Evolutionary conservation across 257 asterid species (phyloP).

Genomic region (Lithospermum erythrorhizon): DNA sequence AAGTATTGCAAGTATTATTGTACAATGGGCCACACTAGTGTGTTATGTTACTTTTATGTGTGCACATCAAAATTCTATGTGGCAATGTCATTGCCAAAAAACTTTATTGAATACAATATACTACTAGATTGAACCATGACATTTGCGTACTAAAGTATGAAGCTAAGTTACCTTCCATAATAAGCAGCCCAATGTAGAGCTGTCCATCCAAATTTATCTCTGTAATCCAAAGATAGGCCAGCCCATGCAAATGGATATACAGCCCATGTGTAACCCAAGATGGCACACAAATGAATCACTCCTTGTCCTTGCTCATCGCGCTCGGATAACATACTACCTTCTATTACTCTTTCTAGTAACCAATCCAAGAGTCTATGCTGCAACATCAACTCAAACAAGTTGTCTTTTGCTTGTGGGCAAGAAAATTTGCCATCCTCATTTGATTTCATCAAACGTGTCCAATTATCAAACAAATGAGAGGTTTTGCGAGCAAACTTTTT

Average conservation of each 20-base stretch:
- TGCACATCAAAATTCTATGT: not conserved
- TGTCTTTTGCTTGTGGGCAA: slow-evolving; percentile 57
- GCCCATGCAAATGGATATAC: slow-evolving; percentile 68
- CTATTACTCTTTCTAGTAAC: slow-evolving; percentile 65
- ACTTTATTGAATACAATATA: not conserved
- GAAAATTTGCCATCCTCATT: slow-evolving; percentile 42
- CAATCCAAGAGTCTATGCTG: slow-evolving; percentile 65
- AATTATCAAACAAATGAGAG: slow-evolving; percentile 35
- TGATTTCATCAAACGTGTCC: slow-evolving; percentile 45
- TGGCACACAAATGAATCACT: slow-evolving; percentile 88
- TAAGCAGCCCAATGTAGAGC: slow-evolving; percentile 98
- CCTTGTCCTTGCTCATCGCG: slow-evolving; percentile 91
- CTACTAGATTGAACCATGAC: not conserved
- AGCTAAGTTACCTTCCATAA: slow-evolving; percentile 61
- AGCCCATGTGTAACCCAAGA: slow-evolving; percentile 91
- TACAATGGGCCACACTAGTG: no score
- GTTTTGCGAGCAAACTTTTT: slow-evolving; percentile 47
- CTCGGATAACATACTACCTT: slow-evolving; percentile 51
- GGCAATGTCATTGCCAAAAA: not conserved
- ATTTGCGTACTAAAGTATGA: not conserved
- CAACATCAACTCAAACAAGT: slow-evolving; percentile 63
- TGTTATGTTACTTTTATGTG: no score
- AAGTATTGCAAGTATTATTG: not conserved
- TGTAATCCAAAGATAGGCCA: slow-evolving; percentile 77
- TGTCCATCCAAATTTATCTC: slow-evolving; percentile 94